Base-by-base conservation (phyloP, 306 rosid species). In the Fragaria iinumae region DNA sequence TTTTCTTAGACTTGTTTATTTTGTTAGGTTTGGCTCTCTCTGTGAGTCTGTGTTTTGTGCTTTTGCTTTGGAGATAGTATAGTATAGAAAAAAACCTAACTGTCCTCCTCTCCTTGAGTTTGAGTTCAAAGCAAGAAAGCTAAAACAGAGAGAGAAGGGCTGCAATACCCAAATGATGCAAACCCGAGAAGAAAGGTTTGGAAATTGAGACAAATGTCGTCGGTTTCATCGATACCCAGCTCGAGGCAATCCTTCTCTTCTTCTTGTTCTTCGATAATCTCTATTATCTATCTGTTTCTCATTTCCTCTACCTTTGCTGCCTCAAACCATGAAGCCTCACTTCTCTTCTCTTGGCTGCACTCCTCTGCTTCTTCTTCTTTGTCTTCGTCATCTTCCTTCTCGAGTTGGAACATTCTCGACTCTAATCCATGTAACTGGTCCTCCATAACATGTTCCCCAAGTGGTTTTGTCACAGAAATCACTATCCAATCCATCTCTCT, bases 351-450 rank as follows among this genome's bases (percentile, higher is more conserved):
- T 2, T 95, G 98, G 97, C 93, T 95, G 18, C 97, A 89, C 76
- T 27, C 62, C 70, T 81, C 96, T 38, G 2, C 87, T 38, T 5
- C 6, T 6, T 6, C 44, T 62, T 56, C 76, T 59, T 12, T 69
- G 29, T 48, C 86, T 44, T 76, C 70, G 17, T 65, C 69, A 47
- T 73, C 86, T 67, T 64, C 73, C 38, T 89, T 92, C 67, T 89
- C 93, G 0, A 73, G 88, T 79, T 90, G 96, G 98, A 88, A 90
- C 72, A 79, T 89, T 13, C 90, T 59, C 72, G 89, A 95, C 67
- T 2, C 86, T 6, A 83, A 72, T 74, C 97, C 97, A 77, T 95
- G 98, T 80, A 92, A 92, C 48, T 95, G 98, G 98, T 84, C 97
- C 81, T 80, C 78, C 87, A 89, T 95, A 73, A 62, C 90, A 52